Evolutionary conservation across 2,329 filamentous ascomycete species (phyloP).

Genomic region (Trichoderma pleuroti): DNA sequence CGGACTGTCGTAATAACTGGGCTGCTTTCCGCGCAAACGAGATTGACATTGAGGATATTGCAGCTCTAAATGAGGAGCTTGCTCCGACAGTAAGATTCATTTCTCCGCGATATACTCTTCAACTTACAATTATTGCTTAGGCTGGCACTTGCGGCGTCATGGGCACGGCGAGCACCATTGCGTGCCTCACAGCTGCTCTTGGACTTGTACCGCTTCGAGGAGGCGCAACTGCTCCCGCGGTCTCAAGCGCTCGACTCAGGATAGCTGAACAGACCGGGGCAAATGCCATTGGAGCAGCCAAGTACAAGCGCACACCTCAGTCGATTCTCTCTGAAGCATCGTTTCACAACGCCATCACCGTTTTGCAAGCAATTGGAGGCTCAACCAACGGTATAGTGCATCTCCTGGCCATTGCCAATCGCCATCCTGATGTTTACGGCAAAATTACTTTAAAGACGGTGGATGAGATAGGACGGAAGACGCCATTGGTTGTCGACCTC

Average conservation of each 20-base stretch:
- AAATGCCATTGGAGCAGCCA: conserved; percentile 63
- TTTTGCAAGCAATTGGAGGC: conserved; percentile 81
- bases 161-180: conserved; percentile 91
- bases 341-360: conserved; percentile 81
- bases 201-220: conserved; percentile 70
- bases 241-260: conserved; percentile 73
- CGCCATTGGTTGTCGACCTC: conserved; percentile 78
- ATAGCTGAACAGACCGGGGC: conserved; percentile 72
- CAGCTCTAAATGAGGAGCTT: conserved; percentile 66
- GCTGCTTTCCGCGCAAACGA: conserved; percentile 62
- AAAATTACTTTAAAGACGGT: conserved; percentile 71
- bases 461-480: conserved; percentile 71
- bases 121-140: conserved; percentile 26
- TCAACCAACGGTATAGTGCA: conserved; percentile 84
- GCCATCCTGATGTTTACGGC: conserved; percentile 61
- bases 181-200: conserved; percentile 75
- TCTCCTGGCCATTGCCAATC: conserved; percentile 78
- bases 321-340: conserved; percentile 68
- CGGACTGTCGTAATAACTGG: conserved; percentile 73
- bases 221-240: conserved; percentile 74
- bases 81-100: conserved; percentile 57
- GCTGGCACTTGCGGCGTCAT: conserved; percentile 84
- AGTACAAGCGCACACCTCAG: conserved; percentile 64
- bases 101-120: fast-evolving
- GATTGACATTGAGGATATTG: conserved; percentile 69